Percentiles rank a stretch among this genome's conserved stretches.
phyloP scores from a whole-genome alignment of 2,329 filamentous ascomycete species.

The Colletotrichum lindemuthianum region DNA sequence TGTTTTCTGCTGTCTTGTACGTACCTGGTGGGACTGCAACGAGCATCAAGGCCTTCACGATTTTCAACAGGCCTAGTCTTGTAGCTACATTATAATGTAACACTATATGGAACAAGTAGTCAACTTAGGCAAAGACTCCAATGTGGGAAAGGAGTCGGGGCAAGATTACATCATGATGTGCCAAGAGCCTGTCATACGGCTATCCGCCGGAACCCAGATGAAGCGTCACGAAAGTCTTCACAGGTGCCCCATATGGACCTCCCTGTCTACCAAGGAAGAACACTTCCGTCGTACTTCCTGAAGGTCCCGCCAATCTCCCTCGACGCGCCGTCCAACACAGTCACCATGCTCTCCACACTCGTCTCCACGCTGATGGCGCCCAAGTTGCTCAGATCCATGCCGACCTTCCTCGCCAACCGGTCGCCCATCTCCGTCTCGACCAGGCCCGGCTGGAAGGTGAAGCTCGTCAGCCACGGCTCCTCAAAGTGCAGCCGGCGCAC shows the following conservation, averaged over 20 bases:
- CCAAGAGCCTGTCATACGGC: no score
- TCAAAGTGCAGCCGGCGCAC: conserved; percentile 38
- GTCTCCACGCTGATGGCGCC: conserved; percentile 37
- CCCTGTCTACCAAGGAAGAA: conserved; percentile 27
- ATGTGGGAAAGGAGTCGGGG: accelerated
- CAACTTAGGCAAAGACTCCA: no score
- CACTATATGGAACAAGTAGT: no score
- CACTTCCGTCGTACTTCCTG: conserved; percentile 30
- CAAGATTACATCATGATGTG: no score
- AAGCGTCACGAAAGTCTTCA: no score
- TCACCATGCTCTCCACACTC: conserved; percentile 23
- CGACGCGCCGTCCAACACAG: conserved; percentile 11
- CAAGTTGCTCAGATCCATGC: conserved; percentile 6
- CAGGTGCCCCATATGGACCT: no score
- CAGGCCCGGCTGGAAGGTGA: conserved; percentile 36
- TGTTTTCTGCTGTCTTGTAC: no score
- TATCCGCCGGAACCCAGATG: no score
- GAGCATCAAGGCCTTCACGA: no score
- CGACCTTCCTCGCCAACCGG: neutral
- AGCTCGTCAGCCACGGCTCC: conserved; percentile 40
- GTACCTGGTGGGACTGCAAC: no score
- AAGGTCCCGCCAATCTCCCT: conserved; percentile 30
- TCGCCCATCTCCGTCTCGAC: conserved; percentile 31
- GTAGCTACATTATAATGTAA: no score
- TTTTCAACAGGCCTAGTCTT: no score